These are phyloP conservation scores for Phlebiopsis flavidoalba DNA, from an alignment of 768 basidiomycete species.

Conservation along the genomic window DNA sequence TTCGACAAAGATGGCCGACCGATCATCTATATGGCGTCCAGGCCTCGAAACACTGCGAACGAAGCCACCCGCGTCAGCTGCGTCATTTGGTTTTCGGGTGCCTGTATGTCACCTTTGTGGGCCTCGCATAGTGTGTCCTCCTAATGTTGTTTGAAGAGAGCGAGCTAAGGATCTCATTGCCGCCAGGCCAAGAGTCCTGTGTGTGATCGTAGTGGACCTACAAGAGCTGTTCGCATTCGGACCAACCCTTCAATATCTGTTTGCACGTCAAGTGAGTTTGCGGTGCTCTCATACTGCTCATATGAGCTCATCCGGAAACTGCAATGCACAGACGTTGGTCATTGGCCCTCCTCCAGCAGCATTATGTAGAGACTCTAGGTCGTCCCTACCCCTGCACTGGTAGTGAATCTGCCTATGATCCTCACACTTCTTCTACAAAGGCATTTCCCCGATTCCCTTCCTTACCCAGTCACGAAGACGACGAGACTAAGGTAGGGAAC, in stretches of 20 bases:
- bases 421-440: slow-evolving; percentile 77
- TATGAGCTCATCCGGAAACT: neutral
- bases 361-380: slow-evolving; percentile 87
- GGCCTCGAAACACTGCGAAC: slow-evolving; percentile 70
- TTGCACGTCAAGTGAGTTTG: slow-evolving; percentile 56
- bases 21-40: slow-evolving; percentile 85
- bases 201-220: slow-evolving; percentile 86
- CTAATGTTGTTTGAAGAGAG: slow-evolving; percentile 44
- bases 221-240: slow-evolving; percentile 70
- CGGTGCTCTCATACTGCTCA: neutral
- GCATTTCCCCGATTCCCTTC: slow-evolving; percentile 83
- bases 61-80: slow-evolving; percentile 71
- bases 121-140: neutral
- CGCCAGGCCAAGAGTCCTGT: slow-evolving; percentile 75
- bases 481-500: slow-evolving; percentile 74
- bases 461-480: slow-evolving; percentile 88
- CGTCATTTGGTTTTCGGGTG: slow-evolving; percentile 80
- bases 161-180: slow-evolving; percentile 89
- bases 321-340: slow-evolving; percentile 45
- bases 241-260: slow-evolving; percentile 82
- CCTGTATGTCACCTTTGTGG: slow-evolving; percentile 51
- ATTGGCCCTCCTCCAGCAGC: slow-evolving; percentile 84
- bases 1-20: slow-evolving; percentile 87
- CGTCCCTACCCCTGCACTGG: slow-evolving; percentile 77
- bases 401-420: slow-evolving; percentile 74